phyloP scores from a whole-genome alignment of 768 basidiomycete species.

The Kwoniella botswanensis region DNA sequence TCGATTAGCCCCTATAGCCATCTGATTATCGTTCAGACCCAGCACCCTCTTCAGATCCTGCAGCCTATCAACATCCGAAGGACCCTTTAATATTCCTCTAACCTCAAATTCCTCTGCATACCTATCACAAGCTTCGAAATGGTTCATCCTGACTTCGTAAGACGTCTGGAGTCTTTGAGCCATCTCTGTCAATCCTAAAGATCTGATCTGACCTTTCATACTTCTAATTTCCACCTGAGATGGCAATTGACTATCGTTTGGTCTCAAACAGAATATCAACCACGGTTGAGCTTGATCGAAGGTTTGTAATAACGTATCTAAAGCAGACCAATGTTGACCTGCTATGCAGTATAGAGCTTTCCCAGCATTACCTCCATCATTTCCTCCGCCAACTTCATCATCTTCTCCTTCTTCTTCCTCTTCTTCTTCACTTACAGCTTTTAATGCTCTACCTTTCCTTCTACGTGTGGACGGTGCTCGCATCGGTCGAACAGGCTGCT shows the following conservation, averaged over 20 bases:
- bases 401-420: slow-evolving; percentile 46
- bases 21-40: slow-evolving; percentile 70
- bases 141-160: slow-evolving; percentile 84
- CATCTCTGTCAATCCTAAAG: slow-evolving; percentile 77
- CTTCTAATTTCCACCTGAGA: slow-evolving; percentile 91
- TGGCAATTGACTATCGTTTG: slow-evolving; percentile 92
- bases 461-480: slow-evolving; percentile 86
- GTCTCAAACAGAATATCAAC: slow-evolving; percentile 90
- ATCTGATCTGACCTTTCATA: slow-evolving; percentile 88
- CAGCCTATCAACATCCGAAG: slow-evolving; percentile 63
- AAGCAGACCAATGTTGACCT: slow-evolving; percentile 82
- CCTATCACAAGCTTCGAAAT: slow-evolving; percentile 81
- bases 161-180: slow-evolving; percentile 69
- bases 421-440: slow-evolving; percentile 50
- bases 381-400: slow-evolving; percentile 46
- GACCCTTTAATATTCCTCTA: slow-evolving; percentile 67
- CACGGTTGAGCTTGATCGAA: slow-evolving; percentile 87
- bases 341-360: slow-evolving; percentile 72
- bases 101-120: slow-evolving; percentile 72
- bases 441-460: slow-evolving; percentile 43
- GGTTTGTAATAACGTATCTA: slow-evolving; percentile 84
- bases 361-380: slow-evolving; percentile 35
- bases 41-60: slow-evolving; percentile 47
- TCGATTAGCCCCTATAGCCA: slow-evolving; percentile 82
- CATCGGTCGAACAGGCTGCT: slow-evolving; percentile 92